Conservation (phyloP, 306 rosid genomes). For the Geum urbanum region DNA sequence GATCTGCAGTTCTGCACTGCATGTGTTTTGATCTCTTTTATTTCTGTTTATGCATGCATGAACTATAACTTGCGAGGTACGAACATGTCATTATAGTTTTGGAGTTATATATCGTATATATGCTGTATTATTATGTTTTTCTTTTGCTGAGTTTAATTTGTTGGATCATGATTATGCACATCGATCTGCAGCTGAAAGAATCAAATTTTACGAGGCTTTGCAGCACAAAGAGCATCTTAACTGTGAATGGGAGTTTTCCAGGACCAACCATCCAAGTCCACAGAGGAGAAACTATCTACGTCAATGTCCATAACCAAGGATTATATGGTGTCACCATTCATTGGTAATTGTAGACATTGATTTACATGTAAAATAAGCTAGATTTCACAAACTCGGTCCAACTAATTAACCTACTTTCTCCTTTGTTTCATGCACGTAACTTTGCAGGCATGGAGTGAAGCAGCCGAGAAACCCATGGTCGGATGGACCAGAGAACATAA, state of each 20-base stretch:
- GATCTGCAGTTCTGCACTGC: neutral
- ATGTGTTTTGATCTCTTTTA: too few relatives aligned
- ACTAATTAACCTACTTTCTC: neutral
- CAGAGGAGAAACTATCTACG: constrained; percentile 36
- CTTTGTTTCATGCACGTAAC: too few relatives aligned
- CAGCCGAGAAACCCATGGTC: constrained; percentile 46
- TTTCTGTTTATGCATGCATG: too few relatives aligned
- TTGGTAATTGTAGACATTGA: constrained; percentile 25
- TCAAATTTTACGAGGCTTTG: constrained; percentile 24
- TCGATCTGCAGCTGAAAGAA: constrained; percentile 13
- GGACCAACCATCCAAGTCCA: constrained; percentile 41
- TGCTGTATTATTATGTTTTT: too few relatives aligned
- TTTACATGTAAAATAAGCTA: neutral
- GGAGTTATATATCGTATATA: too few relatives aligned
- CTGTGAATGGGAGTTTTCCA: constrained; percentile 46
- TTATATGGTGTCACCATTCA: constrained; percentile 48
- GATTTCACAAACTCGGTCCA: neutral
- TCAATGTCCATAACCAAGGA: constrained; percentile 38
- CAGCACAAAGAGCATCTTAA: constrained; percentile 42
- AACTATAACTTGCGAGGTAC: too few relatives aligned
- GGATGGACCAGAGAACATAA: constrained; percentile 44
- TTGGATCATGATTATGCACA: too few relatives aligned
- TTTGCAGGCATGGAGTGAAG: constrained; percentile 45
- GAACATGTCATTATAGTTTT: too few relatives aligned
- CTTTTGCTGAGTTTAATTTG: too few relatives aligned